These are phyloP conservation scores for Domatiomyces globalis DNA, from an alignment of 2,329 filamentous ascomycete genomes.

Conservation along the genomic window DNA sequence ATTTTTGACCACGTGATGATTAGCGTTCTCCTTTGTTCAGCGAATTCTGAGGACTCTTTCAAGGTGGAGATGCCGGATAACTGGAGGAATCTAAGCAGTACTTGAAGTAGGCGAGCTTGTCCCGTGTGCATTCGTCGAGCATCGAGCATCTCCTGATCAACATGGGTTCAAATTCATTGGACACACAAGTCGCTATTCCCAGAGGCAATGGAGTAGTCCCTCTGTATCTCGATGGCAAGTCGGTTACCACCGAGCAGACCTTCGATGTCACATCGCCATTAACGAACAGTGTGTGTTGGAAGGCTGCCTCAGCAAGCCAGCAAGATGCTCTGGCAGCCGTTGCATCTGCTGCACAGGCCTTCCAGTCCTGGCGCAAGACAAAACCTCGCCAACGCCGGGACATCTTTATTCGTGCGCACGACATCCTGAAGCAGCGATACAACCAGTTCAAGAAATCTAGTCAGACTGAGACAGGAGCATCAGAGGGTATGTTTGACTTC, in stretches of 20 bases:
- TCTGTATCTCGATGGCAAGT: constrained; percentile 30
- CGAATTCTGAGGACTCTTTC: too few relatives aligned
- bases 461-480: constrained; percentile 42
- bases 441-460: constrained; percentile 50
- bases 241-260: constrained; percentile 24
- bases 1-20: too few relatives aligned
- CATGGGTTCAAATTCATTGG: background rate
- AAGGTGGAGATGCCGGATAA: too few relatives aligned
- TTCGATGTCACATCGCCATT: constrained; percentile 42
- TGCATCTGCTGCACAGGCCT: constrained; percentile 48
- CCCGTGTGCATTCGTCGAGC: too few relatives aligned
- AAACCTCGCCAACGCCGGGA: constrained; percentile 48
- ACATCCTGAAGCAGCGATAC: constrained; percentile 44
- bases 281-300: constrained; percentile 39
- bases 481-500: constrained; percentile 23
- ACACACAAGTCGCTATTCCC: background rate
- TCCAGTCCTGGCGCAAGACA: constrained; percentile 52
- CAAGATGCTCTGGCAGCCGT: constrained; percentile 42
- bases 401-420: constrained; percentile 53
- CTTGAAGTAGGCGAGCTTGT: too few relatives aligned
- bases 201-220: constrained; percentile 18
- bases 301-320: constrained; percentile 42
- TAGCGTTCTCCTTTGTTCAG: too few relatives aligned
- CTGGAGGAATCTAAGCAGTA: too few relatives aligned
- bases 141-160: background rate